Evolutionary conservation across 192 early-diverging fungal genomes (phyloP).

Genomic region (Linnemannia zychae): DNA sequence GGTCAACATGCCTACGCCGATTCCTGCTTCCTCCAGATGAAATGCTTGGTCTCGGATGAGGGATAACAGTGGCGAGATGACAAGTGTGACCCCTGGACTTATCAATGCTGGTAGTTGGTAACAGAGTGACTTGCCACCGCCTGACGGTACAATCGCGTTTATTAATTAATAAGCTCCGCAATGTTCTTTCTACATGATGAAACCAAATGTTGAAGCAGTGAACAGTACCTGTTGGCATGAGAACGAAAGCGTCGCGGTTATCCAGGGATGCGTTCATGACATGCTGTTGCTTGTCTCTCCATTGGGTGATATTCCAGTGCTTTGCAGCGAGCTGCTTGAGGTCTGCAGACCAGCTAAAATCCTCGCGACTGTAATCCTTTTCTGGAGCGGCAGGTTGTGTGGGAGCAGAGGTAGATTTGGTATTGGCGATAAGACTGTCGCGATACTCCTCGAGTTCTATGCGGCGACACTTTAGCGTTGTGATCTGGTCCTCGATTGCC

Average conservation of each 20-base stretch:
- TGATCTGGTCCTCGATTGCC: slow-evolving; percentile 36
- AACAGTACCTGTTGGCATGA: slow-evolving; percentile 92
- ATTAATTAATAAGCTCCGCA: not conserved
- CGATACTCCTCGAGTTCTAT: slow-evolving; percentile 33
- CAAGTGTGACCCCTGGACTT: slow-evolving; percentile 85
- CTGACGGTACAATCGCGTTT: slow-evolving; percentile 1
- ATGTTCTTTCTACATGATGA: too few species aligned
- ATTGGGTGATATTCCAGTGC: slow-evolving; percentile 60
- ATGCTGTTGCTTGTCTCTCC: slow-evolving; percentile 85
- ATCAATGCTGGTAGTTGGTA: slow-evolving; percentile 91
- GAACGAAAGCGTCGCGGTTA: slow-evolving; percentile 89
- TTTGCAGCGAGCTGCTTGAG: slow-evolving; percentile 51
- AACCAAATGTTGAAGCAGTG: not conserved
- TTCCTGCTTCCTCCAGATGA: slow-evolving; percentile 68
- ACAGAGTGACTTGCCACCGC: slow-evolving; percentile 94
- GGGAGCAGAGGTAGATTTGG: not conserved
- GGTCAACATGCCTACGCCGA: slow-evolving; percentile 53
- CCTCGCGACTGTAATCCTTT: slow-evolving; percentile 56
- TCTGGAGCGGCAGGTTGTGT: not conserved
- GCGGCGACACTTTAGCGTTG: slow-evolving; percentile 26
- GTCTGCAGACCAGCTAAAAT: slow-evolving; percentile 67
- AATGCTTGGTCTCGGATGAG: slow-evolving; percentile 95
- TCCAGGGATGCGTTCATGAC: slow-evolving; percentile 88
- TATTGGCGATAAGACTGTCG: slow-evolving; percentile 17
- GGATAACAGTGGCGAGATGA: slow-evolving; percentile 94